Evolutionary conservation across 2,329 filamentous ascomycete species (phyloP).

Genomic region (Alternaria conjuncta): DNA sequence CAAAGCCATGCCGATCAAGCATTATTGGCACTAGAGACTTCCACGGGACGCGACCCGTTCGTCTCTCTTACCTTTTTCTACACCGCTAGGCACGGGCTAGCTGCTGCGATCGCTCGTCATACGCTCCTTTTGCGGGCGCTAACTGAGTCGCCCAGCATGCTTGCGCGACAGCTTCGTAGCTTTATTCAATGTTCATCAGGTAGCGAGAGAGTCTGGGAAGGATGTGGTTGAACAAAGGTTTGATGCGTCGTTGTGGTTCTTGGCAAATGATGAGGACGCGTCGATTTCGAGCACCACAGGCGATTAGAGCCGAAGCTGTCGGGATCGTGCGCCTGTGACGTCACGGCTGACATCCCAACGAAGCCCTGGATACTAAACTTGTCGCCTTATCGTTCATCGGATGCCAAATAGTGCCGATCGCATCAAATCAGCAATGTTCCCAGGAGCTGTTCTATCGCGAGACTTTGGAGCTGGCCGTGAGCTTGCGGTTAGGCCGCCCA

Average conservation of each 20-base stretch:
- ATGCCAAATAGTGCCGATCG: background rate
- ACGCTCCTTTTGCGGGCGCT: slow-evolving; percentile 1
- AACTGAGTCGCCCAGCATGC: background rate
- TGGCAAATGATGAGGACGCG: background rate
- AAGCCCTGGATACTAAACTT: background rate
- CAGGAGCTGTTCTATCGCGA: background rate
- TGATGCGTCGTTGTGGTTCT: background rate
- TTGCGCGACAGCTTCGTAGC: background rate
- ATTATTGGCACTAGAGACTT: background rate
- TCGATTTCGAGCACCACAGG: background rate
- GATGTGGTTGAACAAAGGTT: background rate
- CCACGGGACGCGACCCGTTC: slow-evolving; percentile 4
- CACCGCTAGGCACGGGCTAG: slow-evolving; percentile 12
- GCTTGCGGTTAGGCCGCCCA: background rate
- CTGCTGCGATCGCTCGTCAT: slow-evolving; percentile 5
- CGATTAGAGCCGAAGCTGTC: background rate
- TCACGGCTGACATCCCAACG: background rate
- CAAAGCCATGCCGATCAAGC: slow-evolving; percentile 11
- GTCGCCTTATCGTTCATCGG: background rate
- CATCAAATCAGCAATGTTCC: background rate
- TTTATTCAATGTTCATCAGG: background rate
- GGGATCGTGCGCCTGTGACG: slow-evolving; percentile 7
- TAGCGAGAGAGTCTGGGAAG: background rate
- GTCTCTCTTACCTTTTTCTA: slow-evolving; percentile 11
- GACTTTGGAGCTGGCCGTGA: background rate